Evolutionary conservation across 2,329 filamentous ascomycete species (phyloP).

Genomic region (Arthrobotrys entomopaga): DNA sequence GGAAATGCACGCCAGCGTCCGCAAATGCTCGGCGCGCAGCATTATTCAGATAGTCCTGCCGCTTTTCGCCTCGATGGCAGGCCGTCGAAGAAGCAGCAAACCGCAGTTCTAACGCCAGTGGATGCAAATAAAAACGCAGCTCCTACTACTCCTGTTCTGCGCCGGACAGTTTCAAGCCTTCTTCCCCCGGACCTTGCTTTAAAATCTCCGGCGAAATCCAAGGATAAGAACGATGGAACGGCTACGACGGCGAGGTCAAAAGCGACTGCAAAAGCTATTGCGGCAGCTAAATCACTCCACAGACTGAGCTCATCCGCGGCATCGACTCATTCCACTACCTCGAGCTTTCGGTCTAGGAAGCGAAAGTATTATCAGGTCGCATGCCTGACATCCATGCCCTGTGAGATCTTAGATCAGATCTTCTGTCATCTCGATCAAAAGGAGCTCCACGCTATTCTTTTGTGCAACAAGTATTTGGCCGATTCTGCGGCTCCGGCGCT

Average conservation of each 20-base stretch:
- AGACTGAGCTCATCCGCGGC: slow-evolving; percentile 56
- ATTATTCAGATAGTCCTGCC: slow-evolving; percentile 39
- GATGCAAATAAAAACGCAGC: slow-evolving; percentile 47
- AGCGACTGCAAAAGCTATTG: slow-evolving; percentile 28
- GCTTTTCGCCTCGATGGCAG: slow-evolving; percentile 40
- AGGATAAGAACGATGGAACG: slow-evolving; percentile 33
- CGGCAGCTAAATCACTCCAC: slow-evolving; percentile 40
- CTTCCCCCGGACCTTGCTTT: slow-evolving; percentile 42
- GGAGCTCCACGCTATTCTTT: slow-evolving; percentile 57
- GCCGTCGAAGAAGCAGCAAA: slow-evolving; percentile 52
- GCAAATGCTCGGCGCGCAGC: slow-evolving; percentile 31
- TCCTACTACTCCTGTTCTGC: slow-evolving; percentile 22
- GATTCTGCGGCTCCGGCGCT: slow-evolving; percentile 57
- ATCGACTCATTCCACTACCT: slow-evolving; percentile 57
- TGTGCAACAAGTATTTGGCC: slow-evolving; percentile 56
- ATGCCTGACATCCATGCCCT: slow-evolving; percentile 57
- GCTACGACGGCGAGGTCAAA: slow-evolving; percentile 2
- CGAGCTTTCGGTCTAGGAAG: slow-evolving; percentile 57
- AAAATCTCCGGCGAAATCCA: slow-evolving; percentile 35
- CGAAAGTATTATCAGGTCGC: slow-evolving; percentile 58
- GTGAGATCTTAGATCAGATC: slow-evolving; percentile 59
- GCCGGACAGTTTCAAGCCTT: slow-evolving; percentile 50
- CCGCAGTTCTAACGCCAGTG: slow-evolving; percentile 39
- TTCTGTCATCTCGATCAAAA: slow-evolving; percentile 58
- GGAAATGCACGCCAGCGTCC: slow-evolving; percentile 23